These are phyloP conservation scores for Salix suchowensis DNA, from an alignment of 345 rosid species.

Conservation along the genomic window DNA sequence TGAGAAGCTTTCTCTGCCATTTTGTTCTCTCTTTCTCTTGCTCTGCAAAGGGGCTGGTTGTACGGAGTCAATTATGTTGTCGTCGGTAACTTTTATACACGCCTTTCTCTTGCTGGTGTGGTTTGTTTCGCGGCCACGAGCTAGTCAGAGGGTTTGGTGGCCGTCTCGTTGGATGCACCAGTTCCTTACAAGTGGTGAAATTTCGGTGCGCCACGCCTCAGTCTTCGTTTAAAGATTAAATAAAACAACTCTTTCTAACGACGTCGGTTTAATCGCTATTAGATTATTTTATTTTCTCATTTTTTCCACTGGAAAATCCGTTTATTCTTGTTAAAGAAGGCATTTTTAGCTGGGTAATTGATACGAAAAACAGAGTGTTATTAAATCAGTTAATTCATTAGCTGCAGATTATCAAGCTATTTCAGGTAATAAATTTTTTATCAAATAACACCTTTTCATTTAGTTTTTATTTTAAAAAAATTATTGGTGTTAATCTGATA, in stretches of 20 bases:
- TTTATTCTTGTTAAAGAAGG: neutral
- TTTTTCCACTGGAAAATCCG: neutral
- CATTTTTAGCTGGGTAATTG: neutral
- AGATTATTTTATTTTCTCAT: neutral
- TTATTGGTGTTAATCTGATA: no score
- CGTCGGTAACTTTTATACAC: slow-evolving; percentile 2
- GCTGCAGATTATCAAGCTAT: no score
- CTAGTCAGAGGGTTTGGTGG: neutral
- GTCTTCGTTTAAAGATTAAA: neutral
- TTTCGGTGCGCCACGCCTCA: neutral
- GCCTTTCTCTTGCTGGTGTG: neutral
- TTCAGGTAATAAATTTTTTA: no score
- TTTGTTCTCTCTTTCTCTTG: neutral
- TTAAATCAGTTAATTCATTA: no score
- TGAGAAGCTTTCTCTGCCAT: slow-evolving; percentile 23
- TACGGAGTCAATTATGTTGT: neutral
- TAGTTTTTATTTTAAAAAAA: no score
- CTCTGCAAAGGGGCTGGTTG: neutral
- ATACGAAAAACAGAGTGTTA: no score
- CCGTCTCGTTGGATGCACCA: neutral
- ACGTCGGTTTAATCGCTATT: neutral
- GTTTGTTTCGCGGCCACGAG: slow-evolving; percentile 17
- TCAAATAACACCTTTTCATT: no score
- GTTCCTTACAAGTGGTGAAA: slow-evolving; percentile 2
- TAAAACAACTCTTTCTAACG: neutral